Evolutionary conservation across 306 rosid genomes (phyloP).

Genomic region (Calophaca sinica): DNA sequence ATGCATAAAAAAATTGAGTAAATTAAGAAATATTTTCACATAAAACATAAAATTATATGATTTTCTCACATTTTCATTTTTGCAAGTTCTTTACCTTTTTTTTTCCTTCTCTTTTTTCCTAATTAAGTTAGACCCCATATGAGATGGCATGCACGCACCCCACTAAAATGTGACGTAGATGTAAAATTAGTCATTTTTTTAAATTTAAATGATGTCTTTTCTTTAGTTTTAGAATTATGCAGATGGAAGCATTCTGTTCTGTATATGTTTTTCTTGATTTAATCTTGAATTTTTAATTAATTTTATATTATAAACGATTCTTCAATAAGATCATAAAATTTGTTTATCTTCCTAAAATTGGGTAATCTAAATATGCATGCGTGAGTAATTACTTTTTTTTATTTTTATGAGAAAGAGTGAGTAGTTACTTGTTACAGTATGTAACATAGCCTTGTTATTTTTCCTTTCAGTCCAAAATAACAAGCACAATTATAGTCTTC

Average conservation of each 20-base stretch:
- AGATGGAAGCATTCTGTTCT: not conserved
- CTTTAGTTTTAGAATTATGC: not conserved
- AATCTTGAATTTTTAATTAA: not conserved
- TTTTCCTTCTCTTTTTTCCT: no score
- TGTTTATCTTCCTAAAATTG: not conserved
- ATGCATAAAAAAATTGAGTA: no score
- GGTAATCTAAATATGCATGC: not conserved
- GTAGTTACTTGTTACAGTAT: not conserved
- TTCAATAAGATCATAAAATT: not conserved
- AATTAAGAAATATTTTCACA: no score
- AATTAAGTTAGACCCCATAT: no score
- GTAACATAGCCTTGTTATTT: not conserved
- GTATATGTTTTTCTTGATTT: not conserved
- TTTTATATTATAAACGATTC: not conserved
- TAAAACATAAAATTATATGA: no score
- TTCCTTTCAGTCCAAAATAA: conserved; percentile 42
- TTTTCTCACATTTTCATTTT: no score
- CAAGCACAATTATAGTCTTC: conserved; percentile 7
- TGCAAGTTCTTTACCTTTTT: no score
- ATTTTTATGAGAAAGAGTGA: not conserved
- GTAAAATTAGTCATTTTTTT: no score
- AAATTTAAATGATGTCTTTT: no score
- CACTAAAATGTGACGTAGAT: no score
- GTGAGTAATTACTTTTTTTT: no score
- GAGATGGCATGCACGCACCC: no score